Conservation (phyloP, 352 stramenopile genomes). For the Saprolegnia parasitica region DNA sequence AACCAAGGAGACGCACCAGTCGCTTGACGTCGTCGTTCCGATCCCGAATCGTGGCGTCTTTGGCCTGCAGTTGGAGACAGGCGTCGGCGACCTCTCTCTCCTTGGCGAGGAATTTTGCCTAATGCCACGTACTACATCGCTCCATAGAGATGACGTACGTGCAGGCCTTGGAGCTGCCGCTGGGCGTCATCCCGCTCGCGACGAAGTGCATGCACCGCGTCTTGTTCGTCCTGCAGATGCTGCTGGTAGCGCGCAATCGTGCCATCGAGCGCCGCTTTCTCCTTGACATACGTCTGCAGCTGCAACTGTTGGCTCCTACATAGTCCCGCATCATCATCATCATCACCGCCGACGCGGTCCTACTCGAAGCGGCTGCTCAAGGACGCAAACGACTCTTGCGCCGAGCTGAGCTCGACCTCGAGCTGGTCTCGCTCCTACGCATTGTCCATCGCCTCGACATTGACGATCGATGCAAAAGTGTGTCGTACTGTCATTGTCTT, state of each 20-base stretch:
- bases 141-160: conserved; percentile 28
- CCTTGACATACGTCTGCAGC: conserved; percentile 18
- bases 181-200: conserved; percentile 61
- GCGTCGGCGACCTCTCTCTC: conserved; percentile 62
- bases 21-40: conserved; percentile 65
- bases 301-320: conserved; percentile 9
- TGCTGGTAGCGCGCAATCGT: conserved; percentile 40
- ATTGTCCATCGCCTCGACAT: not conserved
- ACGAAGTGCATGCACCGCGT: conserved; percentile 40
- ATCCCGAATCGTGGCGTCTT: conserved; percentile 57
- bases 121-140: not conserved
- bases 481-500: conserved; percentile 46
- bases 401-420: conserved; percentile 42
- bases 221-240: conserved; percentile 56
- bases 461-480: conserved; percentile 25
- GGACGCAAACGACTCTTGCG: conserved; percentile 50
- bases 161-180: conserved; percentile 60
- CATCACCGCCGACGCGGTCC: conserved; percentile 18
- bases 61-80: conserved; percentile 48
- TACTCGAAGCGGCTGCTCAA: conserved; percentile 47
- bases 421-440: conserved; percentile 14
- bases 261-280: conserved; percentile 57
- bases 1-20: conserved; percentile 40
- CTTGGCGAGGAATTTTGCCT: conserved; percentile 51
- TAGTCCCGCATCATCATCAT: not conserved